These are phyloP conservation scores for Gastrolobium villosum DNA, from an alignment of 306 rosid genomes.

Conservation along the genomic window DNA sequence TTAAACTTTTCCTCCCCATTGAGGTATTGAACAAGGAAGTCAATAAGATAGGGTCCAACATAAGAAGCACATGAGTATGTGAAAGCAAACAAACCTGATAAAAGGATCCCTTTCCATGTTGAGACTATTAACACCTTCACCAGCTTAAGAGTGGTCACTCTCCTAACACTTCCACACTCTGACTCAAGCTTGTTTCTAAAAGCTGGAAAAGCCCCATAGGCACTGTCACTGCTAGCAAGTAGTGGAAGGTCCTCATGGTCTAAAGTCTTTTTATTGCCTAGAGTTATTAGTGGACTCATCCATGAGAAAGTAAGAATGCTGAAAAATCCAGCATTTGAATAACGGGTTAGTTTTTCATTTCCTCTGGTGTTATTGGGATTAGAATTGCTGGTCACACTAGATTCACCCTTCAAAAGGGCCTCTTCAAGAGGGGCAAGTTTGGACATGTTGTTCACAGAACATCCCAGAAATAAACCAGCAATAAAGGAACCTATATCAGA, in stretches of 20 bases:
- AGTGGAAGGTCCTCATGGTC: slow-evolving; percentile 79
- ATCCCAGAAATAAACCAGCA: slow-evolving; percentile 58
- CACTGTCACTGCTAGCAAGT: slow-evolving; percentile 60
- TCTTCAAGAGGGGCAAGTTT: slow-evolving; percentile 55
- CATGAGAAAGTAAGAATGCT: slow-evolving; percentile 70
- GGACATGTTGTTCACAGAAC: slow-evolving; percentile 43
- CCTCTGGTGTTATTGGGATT: slow-evolving; percentile 50
- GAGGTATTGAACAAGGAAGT: slow-evolving; percentile 72
- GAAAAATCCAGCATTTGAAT: slow-evolving; percentile 66
- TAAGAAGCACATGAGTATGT: slow-evolving; percentile 61
- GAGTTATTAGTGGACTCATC: slow-evolving; percentile 66
- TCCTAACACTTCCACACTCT: slow-evolving; percentile 42
- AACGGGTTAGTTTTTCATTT: slow-evolving; percentile 52
- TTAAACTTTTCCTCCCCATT: slow-evolving; percentile 55
- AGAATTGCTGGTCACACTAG: slow-evolving; percentile 17
- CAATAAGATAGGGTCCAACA: slow-evolving; percentile 76
- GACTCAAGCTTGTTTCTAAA: slow-evolving; percentile 58
- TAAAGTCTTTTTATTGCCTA: slow-evolving; percentile 67
- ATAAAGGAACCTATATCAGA: slow-evolving; percentile 56
- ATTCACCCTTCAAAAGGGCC: slow-evolving; percentile 65
- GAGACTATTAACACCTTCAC: slow-evolving; percentile 58
- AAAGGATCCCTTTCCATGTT: slow-evolving; percentile 60
- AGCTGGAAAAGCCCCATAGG: slow-evolving; percentile 53
- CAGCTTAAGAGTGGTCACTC: slow-evolving; percentile 59
- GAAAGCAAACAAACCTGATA: slow-evolving; percentile 50